Evolutionary conservation across 2,329 filamentous ascomycete genomes (phyloP), one percentile per base, ranked within the genome.

Genomic region (Pseudopithomyces chartarum): DNA sequence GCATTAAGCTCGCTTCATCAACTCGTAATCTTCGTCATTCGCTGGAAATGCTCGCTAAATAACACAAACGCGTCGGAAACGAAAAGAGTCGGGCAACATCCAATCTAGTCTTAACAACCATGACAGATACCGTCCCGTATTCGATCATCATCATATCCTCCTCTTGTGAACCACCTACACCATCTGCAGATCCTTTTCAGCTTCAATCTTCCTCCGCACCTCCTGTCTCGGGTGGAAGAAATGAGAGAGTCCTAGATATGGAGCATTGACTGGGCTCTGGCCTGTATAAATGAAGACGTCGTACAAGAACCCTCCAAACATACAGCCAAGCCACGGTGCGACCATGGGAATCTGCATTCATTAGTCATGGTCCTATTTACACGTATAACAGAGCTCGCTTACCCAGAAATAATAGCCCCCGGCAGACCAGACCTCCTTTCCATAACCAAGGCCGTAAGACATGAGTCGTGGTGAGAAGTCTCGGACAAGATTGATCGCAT

Each of bases 341-440:
- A 92, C 85, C 80, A 92, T 89, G 0, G 89, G 89, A 19, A 91
- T 84, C 87, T 88, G 43, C 12, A 3, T 23, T 61, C 32, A 62
- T 52, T 38, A 52, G 40, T n/a, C 32, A 29, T 26, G 3, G n/a
- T 23, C 7, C 12, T 15, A 3, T 11, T 1, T 11, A 26, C 13
- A n/a, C 6, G 8, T 13, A 15, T 17, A 5, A 17, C 0, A 10
- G 38, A 40, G 23, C 20, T 17, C 38, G 55, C 78, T 62, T 76
- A 87, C 85, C 88, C 87, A 91, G 69, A 91, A 91, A 68, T 90
- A 92, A 68, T 90, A 89, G 12, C 81, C 81, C 2, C 88, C 87
- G 1, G 86, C 84, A 10, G 80, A 82, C 85, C 87, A 91, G 0
- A 91, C 88, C 48, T 87, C 82, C 47, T 72, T 73, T 0, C 87